Conservation (phyloP, 306 rosid genomes). For the Fragaria ananassa region DNA sequence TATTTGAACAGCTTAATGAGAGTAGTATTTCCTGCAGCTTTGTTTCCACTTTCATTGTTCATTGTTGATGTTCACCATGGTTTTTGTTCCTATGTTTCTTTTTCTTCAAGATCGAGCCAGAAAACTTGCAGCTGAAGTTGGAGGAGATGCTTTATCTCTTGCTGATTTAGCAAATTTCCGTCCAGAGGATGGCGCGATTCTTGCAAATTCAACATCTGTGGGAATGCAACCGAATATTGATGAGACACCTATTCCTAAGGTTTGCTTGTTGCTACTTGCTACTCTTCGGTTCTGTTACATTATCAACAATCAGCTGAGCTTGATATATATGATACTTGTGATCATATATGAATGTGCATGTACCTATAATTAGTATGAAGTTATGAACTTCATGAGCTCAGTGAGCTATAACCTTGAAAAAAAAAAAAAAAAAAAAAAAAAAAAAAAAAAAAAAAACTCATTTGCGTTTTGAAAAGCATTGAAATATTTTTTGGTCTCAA, state of each 20-base stretch:
- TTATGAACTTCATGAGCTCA: not conserved
- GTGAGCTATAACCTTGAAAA: not conserved
- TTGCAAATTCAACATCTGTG: conserved; percentile 80
- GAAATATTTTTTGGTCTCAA: not conserved
- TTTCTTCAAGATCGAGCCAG: conserved; percentile 65
- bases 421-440: too few species aligned
- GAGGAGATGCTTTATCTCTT: conserved; percentile 74
- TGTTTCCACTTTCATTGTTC: not conserved
- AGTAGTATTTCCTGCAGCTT: not conserved
- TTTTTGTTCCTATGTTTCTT: not conserved
- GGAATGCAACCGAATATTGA: conserved; percentile 91
- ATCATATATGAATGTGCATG: not conserved
- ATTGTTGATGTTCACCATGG: not conserved
- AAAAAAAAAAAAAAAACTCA: not conserved
- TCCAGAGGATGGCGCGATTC: conserved; percentile 87
- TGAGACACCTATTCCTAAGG: conserved; percentile 84
- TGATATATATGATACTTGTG: conserved; percentile 10
- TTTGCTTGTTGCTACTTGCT: conserved; percentile 18
- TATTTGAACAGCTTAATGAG: not conserved
- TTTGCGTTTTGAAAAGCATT: too few species aligned
- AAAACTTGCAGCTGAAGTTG: conserved; percentile 70
- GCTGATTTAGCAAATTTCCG: conserved; percentile 64
- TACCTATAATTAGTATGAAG: not conserved
- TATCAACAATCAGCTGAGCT: not conserved
- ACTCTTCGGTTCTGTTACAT: conserved; percentile 18